Evolutionary conservation across 805 yeast species (phyloP).

Genomic region (Yarrowia porcina): DNA sequence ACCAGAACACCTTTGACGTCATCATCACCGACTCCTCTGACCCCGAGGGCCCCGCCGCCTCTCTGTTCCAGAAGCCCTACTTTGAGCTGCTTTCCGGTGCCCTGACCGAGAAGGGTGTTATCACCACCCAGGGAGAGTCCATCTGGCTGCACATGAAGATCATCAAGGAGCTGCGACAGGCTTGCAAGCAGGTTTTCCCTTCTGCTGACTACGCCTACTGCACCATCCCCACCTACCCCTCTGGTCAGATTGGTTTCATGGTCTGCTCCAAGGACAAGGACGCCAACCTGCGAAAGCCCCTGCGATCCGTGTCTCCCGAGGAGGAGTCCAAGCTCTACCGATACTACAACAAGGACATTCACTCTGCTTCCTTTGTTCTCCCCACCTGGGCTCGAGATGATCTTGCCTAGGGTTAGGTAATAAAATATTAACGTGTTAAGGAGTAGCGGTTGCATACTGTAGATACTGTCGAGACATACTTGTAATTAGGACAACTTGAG

Average conservation of each 20-base stretch:
- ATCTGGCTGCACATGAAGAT: slow-evolving; percentile 89
- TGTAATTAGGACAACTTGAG: background rate
- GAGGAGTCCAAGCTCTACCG: slow-evolving; percentile 64
- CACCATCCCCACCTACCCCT: slow-evolving; percentile 93
- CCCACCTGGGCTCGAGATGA: slow-evolving; percentile 83
- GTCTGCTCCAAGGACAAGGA: slow-evolving; percentile 76
- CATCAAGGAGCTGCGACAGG: slow-evolving; percentile 75
- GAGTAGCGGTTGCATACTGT: no score
- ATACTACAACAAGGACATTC: slow-evolving; percentile 82
- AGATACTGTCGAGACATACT: no score
- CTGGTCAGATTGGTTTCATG: slow-evolving; percentile 97
- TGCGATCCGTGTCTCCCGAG: slow-evolving; percentile 59
- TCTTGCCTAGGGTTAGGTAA: slow-evolving; percentile 36
- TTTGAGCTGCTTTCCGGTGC: slow-evolving; percentile 80
- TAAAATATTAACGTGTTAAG: slow-evolving; percentile 2
- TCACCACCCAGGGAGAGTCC: slow-evolving; percentile 91
- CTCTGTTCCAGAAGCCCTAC: slow-evolving; percentile 88
- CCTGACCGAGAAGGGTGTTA: slow-evolving; percentile 89
- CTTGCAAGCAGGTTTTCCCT: slow-evolving; percentile 83
- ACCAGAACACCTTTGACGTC: slow-evolving; percentile 85
- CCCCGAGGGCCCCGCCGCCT: slow-evolving; percentile 98
- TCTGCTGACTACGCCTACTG: slow-evolving; percentile 88
- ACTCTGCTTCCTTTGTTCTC: slow-evolving; percentile 82
- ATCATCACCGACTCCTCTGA: slow-evolving; percentile 96
- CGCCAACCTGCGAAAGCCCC: slow-evolving; percentile 65